Conservation (phyloP, 371 early-diverging fungal genomes). For the Funneliformis caledonium region DNA sequence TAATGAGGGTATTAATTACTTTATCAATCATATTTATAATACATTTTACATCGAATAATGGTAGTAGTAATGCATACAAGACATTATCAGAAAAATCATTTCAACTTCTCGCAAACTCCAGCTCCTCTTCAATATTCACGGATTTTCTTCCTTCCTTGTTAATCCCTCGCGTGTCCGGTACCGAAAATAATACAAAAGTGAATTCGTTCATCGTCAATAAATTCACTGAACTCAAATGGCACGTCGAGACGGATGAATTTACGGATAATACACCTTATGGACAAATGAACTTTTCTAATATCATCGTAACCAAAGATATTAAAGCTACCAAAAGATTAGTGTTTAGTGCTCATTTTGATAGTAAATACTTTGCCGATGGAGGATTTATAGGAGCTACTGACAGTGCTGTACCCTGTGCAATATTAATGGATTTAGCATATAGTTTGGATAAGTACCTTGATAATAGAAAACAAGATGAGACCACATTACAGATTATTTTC, state of each 20-base stretch:
- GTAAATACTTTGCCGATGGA: slow-evolving; percentile 65
- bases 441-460: slow-evolving; percentile 27
- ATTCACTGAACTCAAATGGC: slow-evolving; percentile 70
- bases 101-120: neutral
- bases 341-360: slow-evolving; percentile 93
- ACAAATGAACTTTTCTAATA: slow-evolving; percentile 76
- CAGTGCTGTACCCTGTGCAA: slow-evolving; percentile 84
- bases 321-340: slow-evolving; percentile 73
- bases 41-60: neutral
- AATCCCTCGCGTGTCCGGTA: slow-evolving; percentile 78
- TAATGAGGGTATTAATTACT: neutral
- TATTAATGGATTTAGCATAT: slow-evolving; percentile 82
- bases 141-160: slow-evolving; percentile 67
- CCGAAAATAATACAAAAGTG: slow-evolving; percentile 69
- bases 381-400: slow-evolving; percentile 85
- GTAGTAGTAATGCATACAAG: neutral
- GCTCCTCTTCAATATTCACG: slow-evolving; percentile 44
- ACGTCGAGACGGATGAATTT: slow-evolving; percentile 82
- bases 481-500: slow-evolving; percentile 87
- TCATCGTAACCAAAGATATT: slow-evolving; percentile 86
- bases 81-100: neutral
- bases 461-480: slow-evolving; percentile 44
- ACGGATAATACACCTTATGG: slow-evolving; percentile 78
- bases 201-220: slow-evolving; percentile 69
- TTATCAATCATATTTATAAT: neutral